Evolutionary conservation across 805 yeast species (phyloP).

Genomic region (Kuraishia borneana): DNA sequence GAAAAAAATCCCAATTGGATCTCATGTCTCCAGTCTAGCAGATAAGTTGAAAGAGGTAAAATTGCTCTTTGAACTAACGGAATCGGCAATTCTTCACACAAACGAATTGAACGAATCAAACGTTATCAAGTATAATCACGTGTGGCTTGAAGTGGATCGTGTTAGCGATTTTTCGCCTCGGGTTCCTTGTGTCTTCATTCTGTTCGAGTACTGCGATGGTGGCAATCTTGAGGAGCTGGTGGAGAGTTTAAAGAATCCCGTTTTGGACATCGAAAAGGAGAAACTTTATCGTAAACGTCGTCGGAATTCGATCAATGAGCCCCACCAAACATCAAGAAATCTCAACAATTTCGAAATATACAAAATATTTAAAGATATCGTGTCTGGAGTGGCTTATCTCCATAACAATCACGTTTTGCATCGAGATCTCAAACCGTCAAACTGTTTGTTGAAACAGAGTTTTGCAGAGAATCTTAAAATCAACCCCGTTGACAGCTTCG

Average conservation of each 20-base stretch:
- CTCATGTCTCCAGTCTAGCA: constrained; percentile 55
- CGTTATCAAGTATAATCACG: constrained; percentile 79
- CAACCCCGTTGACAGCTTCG: constrained; percentile 12
- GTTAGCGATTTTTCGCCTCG: constrained; percentile 41
- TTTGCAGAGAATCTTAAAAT: constrained; percentile 11
- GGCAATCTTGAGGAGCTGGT: constrained; percentile 74
- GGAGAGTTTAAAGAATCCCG: constrained; percentile 22
- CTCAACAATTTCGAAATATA: constrained; percentile 52
- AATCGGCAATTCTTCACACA: constrained; percentile 6
- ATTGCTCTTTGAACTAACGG: constrained; percentile 45
- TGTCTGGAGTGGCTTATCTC: constrained; percentile 58
- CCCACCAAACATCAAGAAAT: constrained; percentile 9
- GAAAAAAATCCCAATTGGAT: constrained; percentile 77
- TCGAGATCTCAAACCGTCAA: constrained; percentile 83
- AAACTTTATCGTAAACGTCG: constrained; percentile 14
- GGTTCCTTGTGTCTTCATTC: constrained; percentile 55
- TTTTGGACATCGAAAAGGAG: constrained; percentile 24
- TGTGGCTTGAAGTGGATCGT: constrained; percentile 71
- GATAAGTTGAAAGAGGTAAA: constrained; percentile 72
- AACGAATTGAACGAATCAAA: constrained; percentile 21
- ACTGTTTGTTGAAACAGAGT: constrained; percentile 49
- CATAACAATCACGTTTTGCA: constrained; percentile 75
- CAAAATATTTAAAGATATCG: constrained; percentile 55
- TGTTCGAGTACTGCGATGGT: constrained; percentile 83
- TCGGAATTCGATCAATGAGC: background rate